Base-by-base conservation (phyloP, 179 eudicot species). In the Dionaea muscipula region DNA sequence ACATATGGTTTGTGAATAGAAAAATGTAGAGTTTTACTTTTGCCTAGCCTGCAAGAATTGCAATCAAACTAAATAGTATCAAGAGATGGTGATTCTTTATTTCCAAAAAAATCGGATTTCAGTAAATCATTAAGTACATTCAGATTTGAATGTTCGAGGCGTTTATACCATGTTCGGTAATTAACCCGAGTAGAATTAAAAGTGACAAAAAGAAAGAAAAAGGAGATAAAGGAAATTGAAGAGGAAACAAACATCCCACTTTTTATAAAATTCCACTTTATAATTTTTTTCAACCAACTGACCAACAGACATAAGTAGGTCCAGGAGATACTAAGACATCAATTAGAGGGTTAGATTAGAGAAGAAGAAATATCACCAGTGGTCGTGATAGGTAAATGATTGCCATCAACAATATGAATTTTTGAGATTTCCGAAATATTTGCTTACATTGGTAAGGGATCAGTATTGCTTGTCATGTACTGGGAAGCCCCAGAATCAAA, bases 401-500 rank as follows among this genome's bases (percentile, higher is more conserved):
- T 40, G 17, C 46, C 46, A 40, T 40, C 15, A 4, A 14, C 5
- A 13, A 40, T 40, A 12, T 40, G 46, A 40, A 40, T 45, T 7
- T n/a, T 21, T 19, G 11, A 45, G 23, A 45, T 18, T 17, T 45
- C 21, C 21, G 5, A 17, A 45, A 45, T 17, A 19, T 4, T 45
- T 17, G 21, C n/a, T 45, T 45, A 45, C 23, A 45, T 45, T 17
- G 7, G 49, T 13, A 17, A 45, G 23, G 22, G 17, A 18, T 45
- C n/a, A 1, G 3, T 20, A 20, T 45, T 45, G 5, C 3, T 45
- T 13, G 49, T 5, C 49, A 45, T 45, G 9, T 45, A 20, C 3
- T 45, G 23, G 49, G 49, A 45, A 45, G 49, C 49, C 23, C 49
- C 22, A 18, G 21, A 45, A 45, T 45, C 49, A 45, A 45, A 19